These are phyloP conservation scores for Neofusicoccum kwambonambiense DNA, from an alignment of 2,329 filamentous ascomycete genomes.

Conservation along the genomic window DNA sequence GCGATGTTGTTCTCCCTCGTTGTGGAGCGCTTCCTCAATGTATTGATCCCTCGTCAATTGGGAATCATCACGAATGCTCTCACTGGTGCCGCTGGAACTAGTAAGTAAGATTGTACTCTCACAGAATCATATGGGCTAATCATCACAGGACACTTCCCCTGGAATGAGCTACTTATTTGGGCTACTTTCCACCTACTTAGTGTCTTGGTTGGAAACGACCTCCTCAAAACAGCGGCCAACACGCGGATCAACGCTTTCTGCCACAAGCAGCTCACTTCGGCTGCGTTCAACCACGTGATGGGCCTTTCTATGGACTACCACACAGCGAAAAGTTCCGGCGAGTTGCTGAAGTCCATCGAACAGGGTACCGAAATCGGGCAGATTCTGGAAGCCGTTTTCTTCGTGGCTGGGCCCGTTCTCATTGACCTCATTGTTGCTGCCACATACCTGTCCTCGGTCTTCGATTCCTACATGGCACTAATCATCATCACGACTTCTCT, in stretches of 20 bases:
- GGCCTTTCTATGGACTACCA: conserved; percentile 69
- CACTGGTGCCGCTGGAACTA: background rate
- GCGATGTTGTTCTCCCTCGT: conserved; percentile 65
- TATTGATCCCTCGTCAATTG: conserved; percentile 71
- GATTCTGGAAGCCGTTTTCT: conserved; percentile 60
- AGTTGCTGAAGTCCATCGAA: conserved; percentile 63
- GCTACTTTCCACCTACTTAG: background rate
- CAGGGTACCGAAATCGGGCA: conserved; percentile 61
- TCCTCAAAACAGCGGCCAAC: background rate
- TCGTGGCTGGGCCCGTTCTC: conserved; percentile 57
- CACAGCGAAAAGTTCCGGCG: conserved; percentile 63
- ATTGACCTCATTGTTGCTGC: conserved; percentile 63
- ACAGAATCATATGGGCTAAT: background rate
- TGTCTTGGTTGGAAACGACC: background rate
- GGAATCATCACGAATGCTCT: conserved; percentile 71
- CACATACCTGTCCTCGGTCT: conserved; percentile 59
- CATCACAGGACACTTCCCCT: background rate
- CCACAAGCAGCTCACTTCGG: conserved; percentile 58
- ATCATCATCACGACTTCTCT: conserved; percentile 37
- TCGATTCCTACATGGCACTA: conserved; percentile 54
- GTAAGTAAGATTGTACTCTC: background rate
- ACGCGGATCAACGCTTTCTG: conserved; percentile 37
- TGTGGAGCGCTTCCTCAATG: conserved; percentile 65
- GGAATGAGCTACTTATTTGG: conserved; percentile 3
- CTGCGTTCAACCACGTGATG: conserved; percentile 67